Conservation (phyloP, 345 rosid species). For the Eucalyptus marginata region DNA sequence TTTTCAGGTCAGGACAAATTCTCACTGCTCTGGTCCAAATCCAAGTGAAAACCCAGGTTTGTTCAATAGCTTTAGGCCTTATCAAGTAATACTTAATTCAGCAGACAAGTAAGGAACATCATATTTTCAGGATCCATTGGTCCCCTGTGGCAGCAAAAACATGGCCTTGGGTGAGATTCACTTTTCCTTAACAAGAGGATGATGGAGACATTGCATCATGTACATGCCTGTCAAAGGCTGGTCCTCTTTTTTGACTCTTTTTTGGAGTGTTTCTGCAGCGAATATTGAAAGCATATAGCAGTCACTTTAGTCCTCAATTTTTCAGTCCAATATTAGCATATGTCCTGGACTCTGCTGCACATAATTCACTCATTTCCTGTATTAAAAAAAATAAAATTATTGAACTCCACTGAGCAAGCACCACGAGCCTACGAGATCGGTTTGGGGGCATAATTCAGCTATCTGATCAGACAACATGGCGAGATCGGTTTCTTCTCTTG, state of each 20-base stretch:
- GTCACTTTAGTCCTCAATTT: background rate
- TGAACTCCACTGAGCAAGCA: background rate
- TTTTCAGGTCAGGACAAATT: background rate
- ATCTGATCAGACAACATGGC: background rate
- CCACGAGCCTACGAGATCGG: background rate
- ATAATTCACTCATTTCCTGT: background rate
- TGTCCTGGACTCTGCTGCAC: background rate
- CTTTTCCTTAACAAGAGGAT: background rate
- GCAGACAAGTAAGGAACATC: background rate
- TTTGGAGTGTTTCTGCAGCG: background rate
- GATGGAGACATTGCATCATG: background rate
- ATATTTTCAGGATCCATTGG: background rate
- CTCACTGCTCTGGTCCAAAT: background rate
- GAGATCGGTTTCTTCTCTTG: background rate
- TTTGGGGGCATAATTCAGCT: background rate
- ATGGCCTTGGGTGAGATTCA: background rate
- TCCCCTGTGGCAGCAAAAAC: background rate
- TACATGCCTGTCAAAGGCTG: background rate
- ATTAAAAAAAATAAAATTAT: background rate
- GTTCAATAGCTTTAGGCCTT: background rate
- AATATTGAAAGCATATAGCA: background rate
- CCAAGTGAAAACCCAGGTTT: background rate
- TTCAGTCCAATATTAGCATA: background rate
- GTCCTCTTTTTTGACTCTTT: background rate
- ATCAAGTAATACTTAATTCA: background rate